Evolutionary conservation across 495 filamentous ascomycete species (phyloP), one percentile per base, ranked within the genome.

Genomic region (Extremus antarcticus): DNA sequence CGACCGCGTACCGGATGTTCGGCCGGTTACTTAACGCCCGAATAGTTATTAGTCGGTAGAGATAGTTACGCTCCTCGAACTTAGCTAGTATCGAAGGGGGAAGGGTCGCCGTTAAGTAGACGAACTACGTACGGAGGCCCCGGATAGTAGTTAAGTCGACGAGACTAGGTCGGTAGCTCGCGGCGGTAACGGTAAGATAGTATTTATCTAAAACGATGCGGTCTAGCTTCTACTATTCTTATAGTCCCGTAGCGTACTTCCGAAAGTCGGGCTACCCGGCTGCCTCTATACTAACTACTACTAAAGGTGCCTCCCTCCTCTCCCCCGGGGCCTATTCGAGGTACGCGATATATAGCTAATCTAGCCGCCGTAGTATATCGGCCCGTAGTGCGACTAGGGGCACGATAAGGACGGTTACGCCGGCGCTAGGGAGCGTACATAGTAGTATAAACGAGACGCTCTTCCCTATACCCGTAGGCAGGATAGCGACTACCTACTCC

Each of bases 391-490:
- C 10, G 10, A 16, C n/a, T 11, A n/a, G 25, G 25, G 50, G 50
- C 25, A 43, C 50, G 10, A 53, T 3, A 17, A 53, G n/a, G 19
- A 53, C 43, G n/a, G 50, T 53, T 9, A 53, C 32, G 9, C 50
- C 50, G 11, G 50, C n/a, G 11, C 25, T 32, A n/a, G 19, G n/a
- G n/a, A 53, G 38, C 11, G n/a, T 43, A 39, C n/a, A 16, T n/a
- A 32, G 50, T n/a, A 23, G n/a, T 32, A 43, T 53, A 32, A 53
- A 53, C n/a, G 43, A 32, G 13, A 53, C 19, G 32, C 50, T 53
- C 25, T 41, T 53, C 8, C 50, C 50, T 10, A 11, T 32, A 24
- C 50, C 50, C 11, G 50, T 53, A 25, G 50, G 50, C 21, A 53
- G 38, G 11, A 53, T 24, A 9, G 43, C 50, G 10, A 53, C 32